Evolutionary conservation across 192 early-diverging fungal genomes (phyloP), one percentile per base, ranked within the genome.

Genomic region (Spizellomyces punctatus): DNA sequence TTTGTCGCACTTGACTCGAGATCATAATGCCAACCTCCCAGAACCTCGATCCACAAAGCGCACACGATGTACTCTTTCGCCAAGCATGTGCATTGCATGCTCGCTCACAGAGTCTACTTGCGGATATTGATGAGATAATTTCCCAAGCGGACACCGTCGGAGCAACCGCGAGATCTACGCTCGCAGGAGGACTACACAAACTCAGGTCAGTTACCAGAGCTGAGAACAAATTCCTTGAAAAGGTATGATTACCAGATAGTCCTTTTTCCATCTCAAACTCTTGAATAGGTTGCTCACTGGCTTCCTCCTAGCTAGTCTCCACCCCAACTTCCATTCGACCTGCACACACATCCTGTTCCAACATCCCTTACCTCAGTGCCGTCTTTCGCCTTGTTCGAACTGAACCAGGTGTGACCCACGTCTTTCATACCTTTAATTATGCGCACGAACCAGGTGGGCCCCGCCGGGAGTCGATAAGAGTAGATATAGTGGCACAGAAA

Each of bases 341-440:
- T 9, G 16, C 58, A 0, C 80, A 78, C 22, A 60, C 79, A 36
- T 44, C 59, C n/a, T 76, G 77, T 67, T 72, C 76, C n/a, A 83
- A 83, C 65, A 66, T 78, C 6, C 66, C 78, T 0, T 80, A 81
- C 67, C 69, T 83, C 9, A 58, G 16, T 17, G 73, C 78, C 14
- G 71, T 80, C 46, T 49, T 64, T 17, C 42, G 41, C 8, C 58
- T 78, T 10, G 46, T 69, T 12, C 46, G 7, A 36, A 71, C 50
- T 58, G 65, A 63, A 46, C 66, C 41, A n/a, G 70, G 45, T 9
- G 72, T 80, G n/a, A 68, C 75, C 42, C 43, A 70, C n/a, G 56
- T 74, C 46, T 68, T 46, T 36, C 42, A 57, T 6, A 76, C 45
- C 10, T 52, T 74, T 44, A 8, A 22, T 2, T 63, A 63, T n/a